Conservation (phyloP, 768 basidiomycete genomes). For the Russula olivacea region DNA sequence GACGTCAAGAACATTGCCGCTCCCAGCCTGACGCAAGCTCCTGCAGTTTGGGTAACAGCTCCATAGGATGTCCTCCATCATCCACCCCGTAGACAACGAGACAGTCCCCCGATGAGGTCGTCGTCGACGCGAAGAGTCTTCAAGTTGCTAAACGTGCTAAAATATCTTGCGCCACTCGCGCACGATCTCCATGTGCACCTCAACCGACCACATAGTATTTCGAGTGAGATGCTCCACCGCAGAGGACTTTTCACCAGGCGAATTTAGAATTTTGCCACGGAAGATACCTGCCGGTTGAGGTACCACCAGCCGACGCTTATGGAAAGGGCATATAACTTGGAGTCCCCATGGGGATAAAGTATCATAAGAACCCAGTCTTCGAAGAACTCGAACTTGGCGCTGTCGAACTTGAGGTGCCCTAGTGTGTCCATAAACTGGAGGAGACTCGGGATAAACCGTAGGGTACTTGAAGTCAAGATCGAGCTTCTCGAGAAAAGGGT, state of each 20-base stretch:
- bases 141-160: not conserved
- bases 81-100: not conserved
- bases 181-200: not conserved
- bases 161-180: not conserved
- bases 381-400: not conserved
- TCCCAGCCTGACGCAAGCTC: not conserved
- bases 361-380: fast-evolving
- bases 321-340: not conserved
- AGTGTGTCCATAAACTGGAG: not conserved
- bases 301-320: not conserved
- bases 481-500: not conserved
- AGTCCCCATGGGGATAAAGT: not conserved
- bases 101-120: not conserved
- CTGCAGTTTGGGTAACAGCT: not conserved
- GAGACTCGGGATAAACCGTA: not conserved
- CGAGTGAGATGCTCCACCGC: not conserved
- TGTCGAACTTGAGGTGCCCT: not conserved
- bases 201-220: too few species aligned
- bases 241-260: too few species aligned
- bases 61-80: not conserved
- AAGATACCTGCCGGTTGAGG: not conserved
- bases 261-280: too few species aligned
- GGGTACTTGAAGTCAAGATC: not conserved
- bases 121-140: not conserved
- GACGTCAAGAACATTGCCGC: too few species aligned